Evolutionary conservation across 441 rosid genomes (phyloP).

Genomic region (Populus hybrid): DNA sequence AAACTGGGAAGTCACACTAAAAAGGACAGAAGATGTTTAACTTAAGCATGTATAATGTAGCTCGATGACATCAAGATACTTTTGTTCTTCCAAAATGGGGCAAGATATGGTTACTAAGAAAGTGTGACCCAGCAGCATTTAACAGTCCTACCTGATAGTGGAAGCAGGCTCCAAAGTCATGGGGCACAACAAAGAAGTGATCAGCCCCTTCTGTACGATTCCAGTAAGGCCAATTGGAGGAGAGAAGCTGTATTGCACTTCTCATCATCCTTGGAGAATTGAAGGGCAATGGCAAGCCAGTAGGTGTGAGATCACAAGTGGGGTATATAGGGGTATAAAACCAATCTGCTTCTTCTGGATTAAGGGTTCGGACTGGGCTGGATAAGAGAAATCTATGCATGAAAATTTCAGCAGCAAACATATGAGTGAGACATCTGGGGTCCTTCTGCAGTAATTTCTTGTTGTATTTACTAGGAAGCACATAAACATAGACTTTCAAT

Average conservation of each 20-base stretch:
- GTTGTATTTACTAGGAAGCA: conserved; percentile 89
- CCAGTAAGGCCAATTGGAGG: conserved; percentile 78
- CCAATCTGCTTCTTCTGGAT: conserved; percentile 92
- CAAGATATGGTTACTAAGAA: background rate
- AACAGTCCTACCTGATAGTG: conserved; percentile 64
- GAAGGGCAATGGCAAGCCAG: conserved; percentile 87
- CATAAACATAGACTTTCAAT: conserved; percentile 79
- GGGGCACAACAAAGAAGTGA: conserved; percentile 94
- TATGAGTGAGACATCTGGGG: conserved; percentile 82
- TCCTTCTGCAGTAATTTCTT: conserved; percentile 86
- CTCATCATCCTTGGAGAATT: conserved; percentile 93
- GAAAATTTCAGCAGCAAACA: conserved; percentile 93
- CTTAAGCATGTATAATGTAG: background rate
- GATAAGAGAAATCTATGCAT: conserved; percentile 90
- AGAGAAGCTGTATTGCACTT: conserved; percentile 74
- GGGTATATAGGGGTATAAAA: conserved; percentile 80
- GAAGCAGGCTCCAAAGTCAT: conserved; percentile 94
- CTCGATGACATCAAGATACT: background rate
- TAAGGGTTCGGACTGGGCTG: conserved; percentile 74
- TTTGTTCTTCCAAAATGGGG: background rate
- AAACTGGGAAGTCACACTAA: background rate
- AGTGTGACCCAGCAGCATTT: too few relatives aligned
- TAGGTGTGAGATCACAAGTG: conserved; percentile 91
- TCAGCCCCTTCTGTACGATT: conserved; percentile 81
- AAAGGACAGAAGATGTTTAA: background rate